phyloP scores from a whole-genome alignment of 2,329 filamentous ascomycete species.

The Tolypocladium cylindrosporum region DNA sequence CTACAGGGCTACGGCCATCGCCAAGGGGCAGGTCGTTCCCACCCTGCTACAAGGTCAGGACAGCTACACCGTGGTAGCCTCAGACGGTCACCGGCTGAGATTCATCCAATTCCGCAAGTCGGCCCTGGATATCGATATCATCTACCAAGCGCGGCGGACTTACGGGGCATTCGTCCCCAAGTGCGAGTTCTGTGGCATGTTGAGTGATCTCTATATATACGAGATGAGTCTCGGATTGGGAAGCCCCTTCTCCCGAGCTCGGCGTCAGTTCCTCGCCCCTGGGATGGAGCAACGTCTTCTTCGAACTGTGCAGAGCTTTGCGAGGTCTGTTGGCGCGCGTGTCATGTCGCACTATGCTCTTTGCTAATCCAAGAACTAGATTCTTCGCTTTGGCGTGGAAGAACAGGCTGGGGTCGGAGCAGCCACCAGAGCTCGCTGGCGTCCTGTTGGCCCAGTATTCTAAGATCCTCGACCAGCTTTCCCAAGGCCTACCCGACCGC shows the following conservation, averaged over 20 bases:
- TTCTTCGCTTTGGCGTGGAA: conserved; percentile 11
- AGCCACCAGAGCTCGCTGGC: neutral
- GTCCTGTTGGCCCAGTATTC: conserved; percentile 4
- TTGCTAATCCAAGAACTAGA: conserved; percentile 3
- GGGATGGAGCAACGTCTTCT: conserved; percentile 3
- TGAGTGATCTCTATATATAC: conserved; percentile 7
- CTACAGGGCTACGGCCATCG: conserved; percentile 3
- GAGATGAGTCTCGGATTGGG: conserved; percentile 6
- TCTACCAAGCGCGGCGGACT: conserved; percentile 5
- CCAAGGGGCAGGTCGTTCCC: conserved; percentile 5
- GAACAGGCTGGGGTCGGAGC: conserved; percentile 1
- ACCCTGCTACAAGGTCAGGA: conserved; percentile 9
- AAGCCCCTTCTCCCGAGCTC: conserved; percentile 5
- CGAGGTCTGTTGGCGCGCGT: conserved; percentile 3
- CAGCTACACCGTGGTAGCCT: conserved; percentile 10
- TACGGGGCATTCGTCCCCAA: conserved; percentile 7
- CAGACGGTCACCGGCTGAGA: neutral
- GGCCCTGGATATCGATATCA: conserved; percentile 4
- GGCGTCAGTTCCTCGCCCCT: conserved; percentile 1
- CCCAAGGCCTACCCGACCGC: conserved; percentile 2
- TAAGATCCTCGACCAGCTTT: conserved; percentile 5
- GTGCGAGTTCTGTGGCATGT: conserved; percentile 2
- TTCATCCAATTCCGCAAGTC: conserved; percentile 10
- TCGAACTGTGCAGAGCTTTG: conserved; percentile 6
- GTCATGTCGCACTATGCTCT: neutral